Evolutionary conservation across 345 rosid genomes (phyloP), one percentile per base, ranked within the genome.

Genomic region (Hypericum androsaemum): DNA sequence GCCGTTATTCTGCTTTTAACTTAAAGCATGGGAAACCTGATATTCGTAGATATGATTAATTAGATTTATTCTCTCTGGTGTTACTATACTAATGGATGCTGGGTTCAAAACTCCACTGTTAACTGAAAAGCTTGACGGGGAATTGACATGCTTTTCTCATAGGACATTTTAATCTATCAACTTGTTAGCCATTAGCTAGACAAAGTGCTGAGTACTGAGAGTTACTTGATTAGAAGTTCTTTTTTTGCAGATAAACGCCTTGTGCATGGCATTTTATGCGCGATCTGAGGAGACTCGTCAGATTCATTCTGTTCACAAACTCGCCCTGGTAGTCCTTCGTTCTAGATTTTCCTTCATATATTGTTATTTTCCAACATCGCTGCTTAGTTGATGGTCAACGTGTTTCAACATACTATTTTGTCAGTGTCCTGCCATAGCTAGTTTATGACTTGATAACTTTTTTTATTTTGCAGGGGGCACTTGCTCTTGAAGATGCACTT

Each of bases 231-330:
- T 22, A 22, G 15, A 11, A 57, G 49, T 48, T n/a, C 44, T 60
- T 37, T 58, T 53, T 71, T 52, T 63, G 62, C 59, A 92, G 97
- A 83, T 92, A 72, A 77, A 83, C 59, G 94, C 95, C 37, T 66
- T 92, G 65, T 75, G 86, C 69, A 78, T 85, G 95, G 96, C 98
- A 59, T 92, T 92, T 73, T 88, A 79, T 70, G 98, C 95, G 1
- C 81, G 88, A 59, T 88, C 95, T 53, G 95, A 88, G 74, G 97
- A 84, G 72, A 86, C 95, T 52, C 88, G 86, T 39, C 81, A 80
- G 69, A 85, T 80, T 69, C 86, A 88, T 76, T 88, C 88, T 61
- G 83, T 79, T 76, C 95, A 88, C 77, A 92, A 81, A 83, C 95
- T 92, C 62, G 88, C 96, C 54, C 65, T 83, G 86, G 98, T 92